These are phyloP conservation scores for Clonostachys byssicola DNA, from an alignment of 2,329 filamentous ascomycete genomes.

Conservation along the genomic window DNA sequence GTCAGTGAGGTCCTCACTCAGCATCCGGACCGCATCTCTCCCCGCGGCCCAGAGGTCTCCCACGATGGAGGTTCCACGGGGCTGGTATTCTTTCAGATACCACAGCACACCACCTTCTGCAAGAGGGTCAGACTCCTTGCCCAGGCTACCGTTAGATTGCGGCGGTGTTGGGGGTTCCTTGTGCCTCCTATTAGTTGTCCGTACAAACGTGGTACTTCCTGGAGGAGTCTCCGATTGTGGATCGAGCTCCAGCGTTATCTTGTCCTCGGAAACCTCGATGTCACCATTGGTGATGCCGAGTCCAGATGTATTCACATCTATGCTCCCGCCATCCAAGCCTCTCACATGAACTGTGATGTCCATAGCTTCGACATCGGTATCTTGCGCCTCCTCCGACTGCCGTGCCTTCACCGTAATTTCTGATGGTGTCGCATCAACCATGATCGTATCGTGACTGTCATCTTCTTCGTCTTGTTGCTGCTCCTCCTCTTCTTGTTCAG, in stretches of 20 bases:
- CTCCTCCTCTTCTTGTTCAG: conserved; percentile 36
- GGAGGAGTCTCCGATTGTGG: conserved; percentile 37
- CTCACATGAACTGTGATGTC: conserved; percentile 27
- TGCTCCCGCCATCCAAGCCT: conserved; percentile 20
- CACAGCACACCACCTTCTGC: conserved; percentile 78
- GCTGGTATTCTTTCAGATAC: conserved; percentile 81
- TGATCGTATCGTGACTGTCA: conserved; percentile 40
- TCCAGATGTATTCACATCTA: conserved; percentile 40
- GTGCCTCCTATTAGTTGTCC: conserved; percentile 14
- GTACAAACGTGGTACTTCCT: conserved; percentile 4
- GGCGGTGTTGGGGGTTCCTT: conserved; percentile 61
- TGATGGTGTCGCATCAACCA: conserved; percentile 42
- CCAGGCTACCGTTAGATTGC: conserved; percentile 56
- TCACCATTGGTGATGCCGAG: conserved; percentile 15
- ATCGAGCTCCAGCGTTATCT: conserved; percentile 14
- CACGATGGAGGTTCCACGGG: conserved; percentile 72
- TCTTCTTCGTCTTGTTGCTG: conserved; percentile 31
- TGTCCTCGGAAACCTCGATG: neutral
- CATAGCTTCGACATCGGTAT: conserved; percentile 22
- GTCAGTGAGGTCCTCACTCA: conserved; percentile 87
- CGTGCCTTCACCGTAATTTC: conserved; percentile 41
- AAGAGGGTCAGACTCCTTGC: conserved; percentile 49
- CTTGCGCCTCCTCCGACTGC: conserved; percentile 14
- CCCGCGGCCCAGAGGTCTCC: conserved; percentile 64
- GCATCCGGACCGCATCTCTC: conserved; percentile 57